These are phyloP conservation scores for Schizophyllum commune DNA, from an alignment of 1,284 basidiomycete genomes.

Conservation along the genomic window DNA sequence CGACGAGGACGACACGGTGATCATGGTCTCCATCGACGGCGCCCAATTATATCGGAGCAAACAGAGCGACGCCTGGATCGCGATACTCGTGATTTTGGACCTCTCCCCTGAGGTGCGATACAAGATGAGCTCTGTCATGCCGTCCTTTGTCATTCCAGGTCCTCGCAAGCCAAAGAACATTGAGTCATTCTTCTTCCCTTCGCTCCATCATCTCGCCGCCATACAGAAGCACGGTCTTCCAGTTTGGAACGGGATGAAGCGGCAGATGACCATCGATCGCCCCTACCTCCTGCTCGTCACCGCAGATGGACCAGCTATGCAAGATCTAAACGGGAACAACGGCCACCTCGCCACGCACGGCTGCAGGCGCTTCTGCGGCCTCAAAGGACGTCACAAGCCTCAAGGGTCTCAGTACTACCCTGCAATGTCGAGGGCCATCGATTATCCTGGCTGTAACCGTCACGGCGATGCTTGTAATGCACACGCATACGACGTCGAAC, in stretches of 20 bases:
- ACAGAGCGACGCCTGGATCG: conserved; percentile 10
- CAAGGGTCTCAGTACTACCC: conserved; percentile 13
- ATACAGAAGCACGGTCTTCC: conserved; percentile 2
- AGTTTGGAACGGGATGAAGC: conserved; percentile 20
- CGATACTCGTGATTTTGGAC: conserved; percentile 5
- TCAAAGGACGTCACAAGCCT: conserved; percentile 12
- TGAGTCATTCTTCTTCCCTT: conserved; percentile 6
- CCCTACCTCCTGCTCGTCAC: conserved; percentile 18
- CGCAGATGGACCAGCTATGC: conserved; percentile 27
- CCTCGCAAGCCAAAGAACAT: conserved; percentile 7
- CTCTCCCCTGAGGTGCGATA: conserved; percentile 1
- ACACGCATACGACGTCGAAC: conserved; percentile 18
- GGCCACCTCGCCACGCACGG: conserved; percentile 23
- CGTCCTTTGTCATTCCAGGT: conserved; percentile 4
- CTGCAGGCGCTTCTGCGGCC: conserved; percentile 21
- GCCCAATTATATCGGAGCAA: conserved; percentile 12
- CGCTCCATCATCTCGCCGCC: conserved; percentile 6
- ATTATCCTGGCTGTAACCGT: conserved; percentile 16
- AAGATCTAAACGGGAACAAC: conserved; percentile 20
- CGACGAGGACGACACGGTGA: neutral
- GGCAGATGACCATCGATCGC: conserved; percentile 5
- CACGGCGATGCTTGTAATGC: conserved; percentile 8
- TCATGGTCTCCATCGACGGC: conserved; percentile 7
- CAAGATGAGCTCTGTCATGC: conserved; percentile 5
- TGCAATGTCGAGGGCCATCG: conserved; percentile 4